Evolutionary conservation across 768 basidiomycete species (phyloP).

Genomic region (Amanita jacksonii): DNA sequence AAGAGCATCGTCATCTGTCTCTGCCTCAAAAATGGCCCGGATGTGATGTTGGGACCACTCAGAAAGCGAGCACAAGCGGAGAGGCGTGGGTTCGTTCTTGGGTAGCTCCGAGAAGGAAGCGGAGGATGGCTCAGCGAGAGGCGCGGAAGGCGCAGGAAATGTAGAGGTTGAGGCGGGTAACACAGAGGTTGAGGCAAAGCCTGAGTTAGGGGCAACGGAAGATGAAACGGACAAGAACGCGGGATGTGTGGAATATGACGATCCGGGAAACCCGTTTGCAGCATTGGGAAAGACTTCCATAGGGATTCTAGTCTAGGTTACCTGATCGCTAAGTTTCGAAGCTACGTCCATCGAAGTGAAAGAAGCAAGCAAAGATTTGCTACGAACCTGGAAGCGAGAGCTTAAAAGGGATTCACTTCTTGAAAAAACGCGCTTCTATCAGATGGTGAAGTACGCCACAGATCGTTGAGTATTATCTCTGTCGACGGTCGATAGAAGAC

Average conservation of each 20-base stretch:
- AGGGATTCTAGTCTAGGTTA: not conserved
- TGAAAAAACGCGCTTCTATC: not conserved
- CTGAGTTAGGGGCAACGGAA: not conserved
- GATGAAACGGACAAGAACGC: not conserved
- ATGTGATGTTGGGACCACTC: conserved; percentile 45
- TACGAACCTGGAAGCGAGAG: conserved; percentile 6
- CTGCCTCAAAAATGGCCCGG: conserved; percentile 39
- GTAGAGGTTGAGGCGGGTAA: conserved; percentile 5
- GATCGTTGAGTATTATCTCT: not conserved
- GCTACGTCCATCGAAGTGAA: not conserved
- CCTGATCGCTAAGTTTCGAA: not conserved
- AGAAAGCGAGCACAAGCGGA: conserved; percentile 23
- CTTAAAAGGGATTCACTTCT: not conserved
- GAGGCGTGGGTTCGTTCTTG: not conserved
- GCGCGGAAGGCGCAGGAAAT: conserved; percentile 1
- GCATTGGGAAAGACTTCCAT: conserved; percentile 5
- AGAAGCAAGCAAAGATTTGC: not conserved
- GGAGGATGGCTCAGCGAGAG: not conserved
- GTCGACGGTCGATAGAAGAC: not conserved
- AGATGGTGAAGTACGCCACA: conserved; percentile 3
- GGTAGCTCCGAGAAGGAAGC: not conserved
- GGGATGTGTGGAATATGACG: conserved; percentile 2
- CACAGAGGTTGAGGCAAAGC: conserved; percentile 8
- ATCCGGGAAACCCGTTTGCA: conserved; percentile 5
- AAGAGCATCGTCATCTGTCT: conserved; percentile 30